Base-by-base conservation (phyloP, 306 rosid species). In the Vigna nakashimae region DNA sequence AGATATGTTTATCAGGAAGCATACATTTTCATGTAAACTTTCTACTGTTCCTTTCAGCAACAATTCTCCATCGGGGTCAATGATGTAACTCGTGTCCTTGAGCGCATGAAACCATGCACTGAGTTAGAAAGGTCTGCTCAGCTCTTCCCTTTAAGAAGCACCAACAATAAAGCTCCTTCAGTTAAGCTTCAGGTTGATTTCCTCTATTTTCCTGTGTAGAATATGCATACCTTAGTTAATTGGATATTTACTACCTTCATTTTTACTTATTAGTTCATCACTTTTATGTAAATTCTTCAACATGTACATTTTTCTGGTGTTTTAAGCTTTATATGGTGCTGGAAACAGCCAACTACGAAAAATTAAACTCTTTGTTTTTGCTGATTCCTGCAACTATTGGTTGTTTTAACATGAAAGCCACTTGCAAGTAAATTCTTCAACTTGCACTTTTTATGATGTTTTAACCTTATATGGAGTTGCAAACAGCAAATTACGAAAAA, bases 31-130 rank as follows among this genome's bases (percentile, higher is more conserved):
- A 2, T 32, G 16, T 73, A 74, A 69, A 51, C 7, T 56, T n/a
- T 62, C n/a, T 9, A 17, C 75, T 79, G 60, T 53, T 42, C 68
- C 53, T 71, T 68, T 83, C 82, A 91, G 96, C 93, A 90, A 88
- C 96, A 87, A 71, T 91, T 91, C 72, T 85, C 93, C 51, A 84
- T 93, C 59, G 96, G 98, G 58, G 97, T 90, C 71, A 91, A 93
- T 78, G 98, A 91, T 9, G 98, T 91, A 45, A 87, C 93, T 38
- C 91, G 92, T 15, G 83, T 89, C 22, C 97, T 93, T 65, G 95
- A 93, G 86, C 93, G 88, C 53, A 93, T 93, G 98, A 65, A 64
- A n/a, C 94, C 92, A 2, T 28, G 79, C 66, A 56, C 73, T 18
- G 77, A 80, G 74, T 64, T 55, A 58, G 83, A 58, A 71, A 71